A percentile compares a stretch with the other conserved stretches of the same genome.
These are phyloP conservation scores for Mycena maculata DNA, from an alignment of 768 basidiomycete species.

Conservation along the genomic window DNA sequence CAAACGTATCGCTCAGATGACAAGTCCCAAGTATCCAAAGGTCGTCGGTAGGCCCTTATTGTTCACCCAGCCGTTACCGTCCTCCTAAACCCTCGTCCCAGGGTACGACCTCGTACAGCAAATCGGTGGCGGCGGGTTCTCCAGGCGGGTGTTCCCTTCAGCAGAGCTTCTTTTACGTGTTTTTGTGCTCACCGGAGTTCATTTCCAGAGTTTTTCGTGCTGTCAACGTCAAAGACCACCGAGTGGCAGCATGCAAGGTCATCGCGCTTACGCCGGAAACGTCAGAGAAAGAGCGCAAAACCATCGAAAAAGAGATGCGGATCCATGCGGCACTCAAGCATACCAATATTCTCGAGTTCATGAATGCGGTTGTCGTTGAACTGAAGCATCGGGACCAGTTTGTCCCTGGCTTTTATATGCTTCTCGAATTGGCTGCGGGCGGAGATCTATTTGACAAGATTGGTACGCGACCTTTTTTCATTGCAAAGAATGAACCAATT, in stretches of 20 bases:
- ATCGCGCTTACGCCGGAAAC: constrained; percentile 72
- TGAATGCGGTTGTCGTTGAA: constrained; percentile 83
- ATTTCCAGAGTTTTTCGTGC: constrained; percentile 82
- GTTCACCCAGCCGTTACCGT: neutral
- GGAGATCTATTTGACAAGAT: constrained; percentile 99
- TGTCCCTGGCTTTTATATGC: constrained; percentile 89
- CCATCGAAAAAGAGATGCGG: constrained; percentile 91
- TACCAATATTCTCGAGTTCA: constrained; percentile 82
- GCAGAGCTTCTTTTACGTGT: constrained; percentile 3
- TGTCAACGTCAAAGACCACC: constrained; percentile 71
- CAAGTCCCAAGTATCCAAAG: constrained; percentile 52
- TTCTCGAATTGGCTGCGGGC: constrained; percentile 91
- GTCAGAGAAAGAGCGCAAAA: constrained; percentile 78
- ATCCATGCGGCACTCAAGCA: constrained; percentile 88
- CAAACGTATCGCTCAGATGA: constrained; percentile 28
- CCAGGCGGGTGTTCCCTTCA: constrained; percentile 64
- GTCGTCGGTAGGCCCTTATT: constrained; percentile 49
- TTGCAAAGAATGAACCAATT: neutral
- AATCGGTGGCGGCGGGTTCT: constrained; percentile 91
- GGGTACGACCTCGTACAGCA: constrained; percentile 79
- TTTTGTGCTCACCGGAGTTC: neutral
- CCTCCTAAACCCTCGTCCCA: constrained; percentile 36
- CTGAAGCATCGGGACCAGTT: constrained; percentile 65
- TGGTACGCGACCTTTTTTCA: constrained; percentile 60
- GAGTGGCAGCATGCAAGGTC: constrained; percentile 90